Evolutionary conservation across 257 asterid genomes (phyloP).

Genomic region (Oldenlandia corymbosa): DNA sequence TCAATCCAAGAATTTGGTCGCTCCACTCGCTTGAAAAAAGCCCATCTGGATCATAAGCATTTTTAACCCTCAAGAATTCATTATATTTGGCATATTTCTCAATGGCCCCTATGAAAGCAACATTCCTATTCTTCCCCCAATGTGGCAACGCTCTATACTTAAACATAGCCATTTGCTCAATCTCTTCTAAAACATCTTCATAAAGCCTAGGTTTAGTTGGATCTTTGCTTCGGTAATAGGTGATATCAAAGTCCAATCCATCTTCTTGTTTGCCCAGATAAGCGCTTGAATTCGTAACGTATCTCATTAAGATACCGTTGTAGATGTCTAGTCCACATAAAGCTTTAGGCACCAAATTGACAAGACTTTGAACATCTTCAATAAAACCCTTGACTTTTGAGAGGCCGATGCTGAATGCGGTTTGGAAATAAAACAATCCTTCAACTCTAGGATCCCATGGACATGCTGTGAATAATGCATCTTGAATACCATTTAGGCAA

Average conservation of each 20-base stretch:
- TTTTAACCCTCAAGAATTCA: conserved; percentile 25
- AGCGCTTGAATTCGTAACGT: conserved; percentile 23
- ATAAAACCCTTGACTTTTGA: conserved; percentile 22
- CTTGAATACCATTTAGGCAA: conserved; percentile 22
- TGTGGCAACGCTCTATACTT: conserved; percentile 29
- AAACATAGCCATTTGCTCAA: conserved; percentile 22
- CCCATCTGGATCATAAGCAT: conserved; percentile 15
- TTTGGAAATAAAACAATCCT: conserved; percentile 21
- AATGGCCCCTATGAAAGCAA: conserved; percentile 22
- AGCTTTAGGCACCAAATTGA: conserved; percentile 12
- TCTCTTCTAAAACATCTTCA: conserved; percentile 25
- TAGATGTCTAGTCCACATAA: conserved; percentile 18
- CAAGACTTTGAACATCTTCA: conserved; percentile 17
- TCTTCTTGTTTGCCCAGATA: conserved; percentile 29
- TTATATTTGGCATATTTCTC: conserved; percentile 14
- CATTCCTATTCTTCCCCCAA: conserved; percentile 30
- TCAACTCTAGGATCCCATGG: conserved; percentile 28
- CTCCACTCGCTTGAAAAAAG: conserved; percentile 29
- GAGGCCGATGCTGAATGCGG: conserved; percentile 20
- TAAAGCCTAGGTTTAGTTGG: conserved; percentile 22
- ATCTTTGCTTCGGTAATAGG: conserved; percentile 24
- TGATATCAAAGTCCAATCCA: conserved; percentile 22
- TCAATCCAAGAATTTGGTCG: conserved; percentile 24
- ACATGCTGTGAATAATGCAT: conserved; percentile 15
- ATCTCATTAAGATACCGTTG: conserved; percentile 24